Evolutionary conservation across 2,329 filamentous ascomycete species (phyloP), one percentile per base, ranked within the genome.

Genomic region (Diplodia sapinea): DNA sequence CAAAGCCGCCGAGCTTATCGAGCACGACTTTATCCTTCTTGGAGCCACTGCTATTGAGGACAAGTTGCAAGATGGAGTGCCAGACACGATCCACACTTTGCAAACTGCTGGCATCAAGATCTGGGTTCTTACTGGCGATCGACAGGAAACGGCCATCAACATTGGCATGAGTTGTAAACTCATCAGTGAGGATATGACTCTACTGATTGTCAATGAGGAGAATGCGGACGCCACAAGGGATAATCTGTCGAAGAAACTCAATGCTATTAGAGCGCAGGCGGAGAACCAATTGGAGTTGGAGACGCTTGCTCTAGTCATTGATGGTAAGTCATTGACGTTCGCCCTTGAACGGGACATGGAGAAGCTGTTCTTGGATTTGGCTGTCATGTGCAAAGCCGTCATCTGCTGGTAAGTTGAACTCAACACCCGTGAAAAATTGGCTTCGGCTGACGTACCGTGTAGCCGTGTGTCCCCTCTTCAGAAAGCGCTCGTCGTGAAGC

Each of bases 131-230:
- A 99, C 95, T 49, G 95, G 95, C 73, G 95, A 99, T 83, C 88
- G 95, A 74, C 96, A 99, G 80, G 95, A 99, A 80, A 99, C 95
- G 33, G 95, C 95, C 67, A 99, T 99, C 86, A 99, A 99, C 79
- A 99, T 99, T 72, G 95, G 96, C 71, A 99, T 99, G 95, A 97
- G 93, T 78, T 99, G 95, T 82, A 98, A 98, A 81, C 86, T 99
- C 61, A 92, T 99, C 69, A 97, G 93, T 72, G 95, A 99, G 80
- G 96, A 99, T 74, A 99, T 99, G 95, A 97, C 95, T 75, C 86
- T 99, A 12, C 83, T 99, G 66, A 97, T 99, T 73, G 87, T 99
- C 75, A 99, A 99, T 75, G 95, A 99, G 77, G 94, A 98, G 73
- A 86, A 83, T 59, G 86, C 93, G 15, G 83, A 85, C 43, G 91